Evolutionary conservation across 2,329 filamentous ascomycete species (phyloP).

Genomic region (Nigrospora oryzae): DNA sequence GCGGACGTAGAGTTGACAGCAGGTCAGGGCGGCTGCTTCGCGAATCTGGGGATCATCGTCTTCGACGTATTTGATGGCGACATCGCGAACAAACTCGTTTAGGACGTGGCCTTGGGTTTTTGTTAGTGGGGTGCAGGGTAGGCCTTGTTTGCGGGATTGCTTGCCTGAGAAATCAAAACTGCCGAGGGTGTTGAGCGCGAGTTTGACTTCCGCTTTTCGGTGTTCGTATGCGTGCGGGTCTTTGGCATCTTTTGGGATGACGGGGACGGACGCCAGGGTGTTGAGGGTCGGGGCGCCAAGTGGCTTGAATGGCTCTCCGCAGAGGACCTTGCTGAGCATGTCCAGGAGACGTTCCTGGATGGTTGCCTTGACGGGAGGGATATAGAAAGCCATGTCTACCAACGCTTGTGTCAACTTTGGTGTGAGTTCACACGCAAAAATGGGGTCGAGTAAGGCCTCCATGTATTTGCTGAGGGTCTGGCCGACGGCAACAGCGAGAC

Average conservation of each 20-base stretch:
- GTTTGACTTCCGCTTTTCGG: slow-evolving; percentile 77
- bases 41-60: slow-evolving; percentile 90
- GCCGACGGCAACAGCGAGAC: slow-evolving; percentile 87
- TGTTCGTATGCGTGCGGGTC: slow-evolving; percentile 75
- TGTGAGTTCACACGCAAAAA: slow-evolving; percentile 92
- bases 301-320: slow-evolving; percentile 84
- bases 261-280: slow-evolving; percentile 69
- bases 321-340: slow-evolving; percentile 89
- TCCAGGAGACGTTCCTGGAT: slow-evolving; percentile 93
- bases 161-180: slow-evolving; percentile 84
- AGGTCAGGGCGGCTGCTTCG: slow-evolving; percentile 90
- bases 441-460: slow-evolving; percentile 88
- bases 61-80: slow-evolving; percentile 96
- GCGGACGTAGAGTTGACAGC: slow-evolving; percentile 92
- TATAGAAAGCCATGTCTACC: slow-evolving; percentile 98
- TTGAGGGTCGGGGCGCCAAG: slow-evolving; percentile 82
- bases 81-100: slow-evolving; percentile 97
- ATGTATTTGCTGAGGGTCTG: slow-evolving; percentile 98
- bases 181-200: slow-evolving; percentile 91
- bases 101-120: slow-evolving; percentile 62
- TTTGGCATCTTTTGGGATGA: slow-evolving; percentile 80
- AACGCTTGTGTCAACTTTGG: slow-evolving; percentile 90
- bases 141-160: slow-evolving; percentile 1
- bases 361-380: slow-evolving; percentile 83
- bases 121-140: slow-evolving; percentile 1